These are phyloP conservation scores for Zymoseptoria crescenta DNA, from an alignment of 2,329 filamentous ascomycete genomes.

Conservation along the genomic window DNA sequence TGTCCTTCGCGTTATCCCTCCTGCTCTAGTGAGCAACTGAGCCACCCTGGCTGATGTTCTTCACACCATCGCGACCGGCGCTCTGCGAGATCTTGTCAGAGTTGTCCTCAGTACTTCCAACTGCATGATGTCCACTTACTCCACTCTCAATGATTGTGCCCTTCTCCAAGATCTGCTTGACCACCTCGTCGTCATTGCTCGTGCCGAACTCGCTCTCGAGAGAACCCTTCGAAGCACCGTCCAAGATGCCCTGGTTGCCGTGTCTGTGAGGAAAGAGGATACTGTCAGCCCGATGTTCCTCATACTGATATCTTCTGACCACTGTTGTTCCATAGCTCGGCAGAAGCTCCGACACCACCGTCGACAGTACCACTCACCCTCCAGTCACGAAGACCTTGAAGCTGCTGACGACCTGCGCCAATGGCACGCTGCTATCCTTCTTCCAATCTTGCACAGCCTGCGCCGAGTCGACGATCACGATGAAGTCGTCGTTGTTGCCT, in stretches of 20 bases:
- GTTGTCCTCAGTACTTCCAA: not conserved
- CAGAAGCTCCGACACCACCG: not conserved
- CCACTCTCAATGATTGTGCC: constrained; percentile 58
- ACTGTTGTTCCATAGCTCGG: not conserved
- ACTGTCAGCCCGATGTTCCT: not conserved
- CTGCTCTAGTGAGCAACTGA: constrained; percentile 22
- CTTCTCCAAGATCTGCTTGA: constrained; percentile 71
- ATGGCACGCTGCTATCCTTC: constrained; percentile 66
- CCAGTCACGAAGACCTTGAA: constrained; percentile 89
- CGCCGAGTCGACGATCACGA: constrained; percentile 55
- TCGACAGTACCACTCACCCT: constrained; percentile 53
- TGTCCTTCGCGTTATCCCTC: not conserved
- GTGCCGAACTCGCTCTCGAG: constrained; percentile 87
- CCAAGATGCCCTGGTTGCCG: constrained; percentile 71
- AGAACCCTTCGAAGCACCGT: constrained; percentile 64
- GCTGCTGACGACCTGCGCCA: constrained; percentile 75
- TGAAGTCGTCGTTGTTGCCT: constrained; percentile 62
- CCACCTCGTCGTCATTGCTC: constrained; percentile 66
- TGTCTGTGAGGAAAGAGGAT: constrained; percentile 49
- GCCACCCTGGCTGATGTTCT: constrained; percentile 35
- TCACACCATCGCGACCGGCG: constrained; percentile 36
- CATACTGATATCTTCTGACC: not conserved
- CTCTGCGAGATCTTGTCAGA: constrained; percentile 21
- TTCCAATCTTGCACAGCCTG: constrained; percentile 72
- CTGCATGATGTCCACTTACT: constrained; percentile 36